These are phyloP conservation scores for Scheffersomyces illinoinensis DNA, from an alignment of 1,139 yeast genomes.

Conservation along the genomic window DNA sequence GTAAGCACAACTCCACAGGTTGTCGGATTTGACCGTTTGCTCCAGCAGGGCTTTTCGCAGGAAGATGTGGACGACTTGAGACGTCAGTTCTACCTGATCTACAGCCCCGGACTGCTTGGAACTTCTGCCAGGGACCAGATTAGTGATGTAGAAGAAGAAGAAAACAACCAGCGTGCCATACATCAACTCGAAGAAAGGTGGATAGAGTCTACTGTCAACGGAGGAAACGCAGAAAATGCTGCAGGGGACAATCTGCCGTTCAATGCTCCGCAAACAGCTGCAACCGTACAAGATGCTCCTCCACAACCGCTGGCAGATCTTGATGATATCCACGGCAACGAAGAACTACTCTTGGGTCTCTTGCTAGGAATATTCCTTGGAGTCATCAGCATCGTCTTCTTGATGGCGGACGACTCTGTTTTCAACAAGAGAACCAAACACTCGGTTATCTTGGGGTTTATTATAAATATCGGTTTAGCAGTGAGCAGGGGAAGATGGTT, in stretches of 20 bases:
- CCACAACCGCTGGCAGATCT: slow-evolving; percentile 26
- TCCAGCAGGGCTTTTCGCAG: slow-evolving; percentile 79
- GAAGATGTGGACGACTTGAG: slow-evolving; percentile 74
- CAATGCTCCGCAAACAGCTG: slow-evolving; percentile 4
- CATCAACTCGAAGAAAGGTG: slow-evolving; percentile 83
- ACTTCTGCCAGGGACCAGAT: slow-evolving; percentile 23
- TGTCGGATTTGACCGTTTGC: slow-evolving; percentile 80
- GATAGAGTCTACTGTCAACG: slow-evolving; percentile 77
- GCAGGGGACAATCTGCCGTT: neutral
- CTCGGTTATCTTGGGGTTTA: slow-evolving; percentile 63
- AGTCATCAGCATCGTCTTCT: slow-evolving; percentile 55
- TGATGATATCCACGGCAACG: slow-evolving; percentile 46
- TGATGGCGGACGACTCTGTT: slow-evolving; percentile 54
- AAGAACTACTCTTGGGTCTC: slow-evolving; percentile 64
- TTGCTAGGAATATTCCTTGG: slow-evolving; percentile 67
- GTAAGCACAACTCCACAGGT: slow-evolving; percentile 67
- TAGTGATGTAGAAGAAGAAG: slow-evolving; percentile 45
- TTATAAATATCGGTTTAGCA: slow-evolving; percentile 60
- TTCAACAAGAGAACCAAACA: slow-evolving; percentile 61
- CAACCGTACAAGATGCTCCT: slow-evolving; percentile 12
- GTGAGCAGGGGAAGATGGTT: slow-evolving; percentile 52
- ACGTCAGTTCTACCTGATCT: slow-evolving; percentile 69
- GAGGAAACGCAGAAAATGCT: slow-evolving; percentile 4
- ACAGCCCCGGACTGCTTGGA: slow-evolving; percentile 37
- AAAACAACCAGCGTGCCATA: slow-evolving; percentile 36